Conservation (phyloP, 305 asterid species). For the Fraxinus greggii region DNA sequence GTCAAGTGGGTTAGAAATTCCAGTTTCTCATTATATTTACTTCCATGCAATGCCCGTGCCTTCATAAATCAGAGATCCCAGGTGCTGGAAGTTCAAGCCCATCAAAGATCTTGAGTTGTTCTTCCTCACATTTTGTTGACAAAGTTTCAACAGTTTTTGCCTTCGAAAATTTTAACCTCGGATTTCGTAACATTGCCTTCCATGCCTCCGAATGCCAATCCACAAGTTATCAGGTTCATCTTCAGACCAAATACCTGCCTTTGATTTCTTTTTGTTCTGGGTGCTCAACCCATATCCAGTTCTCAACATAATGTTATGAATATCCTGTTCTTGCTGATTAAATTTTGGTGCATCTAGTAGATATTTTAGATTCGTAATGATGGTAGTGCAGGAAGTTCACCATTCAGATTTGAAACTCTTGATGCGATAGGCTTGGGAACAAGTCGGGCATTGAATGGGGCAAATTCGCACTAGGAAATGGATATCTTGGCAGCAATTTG, state of each 20-base stretch:
- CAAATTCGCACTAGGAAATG: slow-evolving; percentile 48
- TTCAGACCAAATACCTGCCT: slow-evolving; percentile 44
- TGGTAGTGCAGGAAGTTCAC: background rate
- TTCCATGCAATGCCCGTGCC: slow-evolving; percentile 62
- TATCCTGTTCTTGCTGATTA: background rate
- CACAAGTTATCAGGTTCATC: slow-evolving; percentile 48
- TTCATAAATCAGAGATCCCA: slow-evolving; percentile 57
- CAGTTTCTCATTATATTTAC: slow-evolving; percentile 46
- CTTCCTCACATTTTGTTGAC: slow-evolving; percentile 79
- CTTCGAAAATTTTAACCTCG: slow-evolving; percentile 50
- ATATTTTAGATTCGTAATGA: too few relatives aligned
- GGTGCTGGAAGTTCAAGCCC: slow-evolving; percentile 41
- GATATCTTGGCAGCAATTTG: slow-evolving; percentile 61
- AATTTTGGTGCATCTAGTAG: background rate
- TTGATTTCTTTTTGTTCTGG: slow-evolving; percentile 27
- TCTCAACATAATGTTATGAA: background rate
- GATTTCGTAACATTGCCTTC: slow-evolving; percentile 45
- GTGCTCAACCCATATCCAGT: slow-evolving; percentile 37
- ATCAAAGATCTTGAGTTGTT: slow-evolving; percentile 68
- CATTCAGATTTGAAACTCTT: slow-evolving; percentile 45
- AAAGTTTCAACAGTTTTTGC: slow-evolving; percentile 66
- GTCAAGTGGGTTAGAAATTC: slow-evolving; percentile 64
- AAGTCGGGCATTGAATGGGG: slow-evolving; percentile 47
- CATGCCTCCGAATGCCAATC: slow-evolving; percentile 51
- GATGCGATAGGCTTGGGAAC: slow-evolving; percentile 76